Conservation (phyloP, 2,329 filamentous ascomycete species). For the Xylaria hypoxylon region DNA sequence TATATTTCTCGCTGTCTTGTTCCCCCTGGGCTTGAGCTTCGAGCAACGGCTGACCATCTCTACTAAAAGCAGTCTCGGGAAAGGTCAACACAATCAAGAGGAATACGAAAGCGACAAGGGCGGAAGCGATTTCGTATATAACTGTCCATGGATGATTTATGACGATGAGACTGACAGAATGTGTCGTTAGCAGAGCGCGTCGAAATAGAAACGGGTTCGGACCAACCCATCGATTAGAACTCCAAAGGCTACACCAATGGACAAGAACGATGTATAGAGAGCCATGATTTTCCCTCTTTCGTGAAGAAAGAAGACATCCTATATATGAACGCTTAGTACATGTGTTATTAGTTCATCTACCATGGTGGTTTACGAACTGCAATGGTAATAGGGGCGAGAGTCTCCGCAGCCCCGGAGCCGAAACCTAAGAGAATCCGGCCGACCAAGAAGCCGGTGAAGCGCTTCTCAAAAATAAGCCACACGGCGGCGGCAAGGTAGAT, state of each 20-base stretch:
- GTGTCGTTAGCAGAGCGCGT: constrained; percentile 10
- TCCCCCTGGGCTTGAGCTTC: background rate
- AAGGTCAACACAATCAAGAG: constrained; percentile 64
- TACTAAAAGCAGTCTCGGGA: constrained; percentile 64
- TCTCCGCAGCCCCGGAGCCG: constrained; percentile 65
- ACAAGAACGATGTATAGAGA: constrained; percentile 56
- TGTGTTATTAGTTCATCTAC: background rate
- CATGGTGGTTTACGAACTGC: constrained; percentile 31
- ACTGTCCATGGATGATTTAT: constrained; percentile 61
- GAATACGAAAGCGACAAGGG: constrained; percentile 61
- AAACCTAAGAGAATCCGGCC: constrained; percentile 65
- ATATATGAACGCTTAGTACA: background rate
- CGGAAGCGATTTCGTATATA: constrained; percentile 64
- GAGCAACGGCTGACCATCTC: constrained; percentile 41
- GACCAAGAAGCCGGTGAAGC: constrained; percentile 57
- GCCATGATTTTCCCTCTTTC: constrained; percentile 65
- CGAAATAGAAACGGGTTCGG: background rate
- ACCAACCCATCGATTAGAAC: constrained; percentile 57
- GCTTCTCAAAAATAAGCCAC: constrained; percentile 58
- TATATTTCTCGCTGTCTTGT: background rate
- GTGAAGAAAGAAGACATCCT: constrained; percentile 69
- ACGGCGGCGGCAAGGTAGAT: constrained; percentile 57
- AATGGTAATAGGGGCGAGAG: constrained; percentile 51
- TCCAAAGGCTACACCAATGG: constrained; percentile 57
- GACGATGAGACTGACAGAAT: constrained; percentile 56